Percentiles rank a stretch among this genome's conserved stretches.
Conservation (phyloP, 257 asterid species). For the Fraxinus cuspidata region DNA sequence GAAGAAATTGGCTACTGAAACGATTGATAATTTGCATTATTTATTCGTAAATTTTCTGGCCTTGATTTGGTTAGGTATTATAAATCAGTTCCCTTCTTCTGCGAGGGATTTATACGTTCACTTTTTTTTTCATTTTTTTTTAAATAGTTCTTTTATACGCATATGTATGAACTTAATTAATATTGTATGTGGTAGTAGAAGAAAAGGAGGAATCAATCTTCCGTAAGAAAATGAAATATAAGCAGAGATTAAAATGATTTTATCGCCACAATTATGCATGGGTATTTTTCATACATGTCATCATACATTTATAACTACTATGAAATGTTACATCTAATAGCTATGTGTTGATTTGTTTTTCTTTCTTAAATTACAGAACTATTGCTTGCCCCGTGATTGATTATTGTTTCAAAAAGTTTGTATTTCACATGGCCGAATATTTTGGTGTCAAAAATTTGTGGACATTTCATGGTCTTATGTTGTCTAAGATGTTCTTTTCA, state of each 20-base stretch:
- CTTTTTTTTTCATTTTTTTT: neutral
- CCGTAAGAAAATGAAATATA: neutral
- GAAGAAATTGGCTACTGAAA: neutral
- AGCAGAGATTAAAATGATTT: neutral
- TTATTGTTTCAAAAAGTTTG: neutral
- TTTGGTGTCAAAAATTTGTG: neutral
- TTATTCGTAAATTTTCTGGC: neutral
- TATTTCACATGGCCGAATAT: neutral
- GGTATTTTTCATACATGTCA: neutral
- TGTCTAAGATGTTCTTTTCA: neutral
- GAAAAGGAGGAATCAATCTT: neutral
- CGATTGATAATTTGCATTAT: neutral
- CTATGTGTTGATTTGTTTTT: neutral
- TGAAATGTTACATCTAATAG: constrained; percentile 1
- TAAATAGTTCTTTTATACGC: neutral
- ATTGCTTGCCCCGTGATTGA: neutral
- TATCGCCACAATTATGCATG: neutral
- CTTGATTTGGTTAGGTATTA: neutral
- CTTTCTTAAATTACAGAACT: constrained; percentile 13
- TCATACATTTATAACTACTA: neutral
- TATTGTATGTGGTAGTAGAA: neutral
- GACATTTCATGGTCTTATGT: neutral
- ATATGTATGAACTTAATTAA: neutral
- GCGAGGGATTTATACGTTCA: neutral
- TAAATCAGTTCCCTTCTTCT: neutral